Evolutionary conservation across 2,329 filamentous ascomycete genomes (phyloP).

Genomic region (Talaromyces atroroseus): DNA sequence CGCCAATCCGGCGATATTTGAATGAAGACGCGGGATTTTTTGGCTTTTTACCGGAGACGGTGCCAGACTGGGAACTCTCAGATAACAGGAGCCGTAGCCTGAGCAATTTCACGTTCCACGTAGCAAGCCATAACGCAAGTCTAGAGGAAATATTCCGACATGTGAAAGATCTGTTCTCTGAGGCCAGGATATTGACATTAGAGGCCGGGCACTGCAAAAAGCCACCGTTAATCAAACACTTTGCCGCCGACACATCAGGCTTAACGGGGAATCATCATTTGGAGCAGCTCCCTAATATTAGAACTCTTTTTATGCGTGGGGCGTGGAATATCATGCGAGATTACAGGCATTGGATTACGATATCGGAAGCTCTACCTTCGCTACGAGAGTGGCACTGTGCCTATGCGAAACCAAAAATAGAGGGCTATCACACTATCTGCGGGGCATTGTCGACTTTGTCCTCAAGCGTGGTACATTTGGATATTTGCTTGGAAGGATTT

Average conservation of each 20-base stretch:
- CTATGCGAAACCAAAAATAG: slow-evolving; percentile 65
- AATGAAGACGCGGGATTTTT: slow-evolving; percentile 21
- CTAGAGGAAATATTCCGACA: slow-evolving; percentile 65
- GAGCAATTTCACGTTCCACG: slow-evolving; percentile 28
- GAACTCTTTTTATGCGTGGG: slow-evolving; percentile 65
- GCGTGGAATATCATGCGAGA: slow-evolving; percentile 71
- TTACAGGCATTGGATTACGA: slow-evolving; percentile 56
- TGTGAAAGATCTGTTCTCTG: slow-evolving; percentile 53
- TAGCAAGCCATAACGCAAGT: slow-evolving; percentile 57
- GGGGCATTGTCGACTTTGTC: slow-evolving; percentile 57
- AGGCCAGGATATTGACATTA: slow-evolving; percentile 62
- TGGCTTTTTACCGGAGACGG: slow-evolving; percentile 20
- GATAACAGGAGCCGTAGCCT: slow-evolving; percentile 18
- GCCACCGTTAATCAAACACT: slow-evolving; percentile 61
- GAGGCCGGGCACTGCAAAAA: slow-evolving; percentile 75
- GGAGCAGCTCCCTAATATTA: slow-evolving; percentile 51
- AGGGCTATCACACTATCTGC: slow-evolving; percentile 66
- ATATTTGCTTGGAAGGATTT: slow-evolving; percentile 66
- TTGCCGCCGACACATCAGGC: slow-evolving; percentile 35
- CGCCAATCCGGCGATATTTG: slow-evolving; percentile 22
- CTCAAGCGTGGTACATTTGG: slow-evolving; percentile 55
- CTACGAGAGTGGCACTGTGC: slow-evolving; percentile 52
- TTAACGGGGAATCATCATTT: slow-evolving; percentile 32
- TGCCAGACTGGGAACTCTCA: slow-evolving; percentile 23
- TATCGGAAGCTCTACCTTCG: slow-evolving; percentile 60